A percentile compares a stretch with the other conserved stretches of the same genome.
These are phyloP conservation scores for Kandelia obovata DNA, from an alignment of 345 rosid species.

Conservation along the genomic window DNA sequence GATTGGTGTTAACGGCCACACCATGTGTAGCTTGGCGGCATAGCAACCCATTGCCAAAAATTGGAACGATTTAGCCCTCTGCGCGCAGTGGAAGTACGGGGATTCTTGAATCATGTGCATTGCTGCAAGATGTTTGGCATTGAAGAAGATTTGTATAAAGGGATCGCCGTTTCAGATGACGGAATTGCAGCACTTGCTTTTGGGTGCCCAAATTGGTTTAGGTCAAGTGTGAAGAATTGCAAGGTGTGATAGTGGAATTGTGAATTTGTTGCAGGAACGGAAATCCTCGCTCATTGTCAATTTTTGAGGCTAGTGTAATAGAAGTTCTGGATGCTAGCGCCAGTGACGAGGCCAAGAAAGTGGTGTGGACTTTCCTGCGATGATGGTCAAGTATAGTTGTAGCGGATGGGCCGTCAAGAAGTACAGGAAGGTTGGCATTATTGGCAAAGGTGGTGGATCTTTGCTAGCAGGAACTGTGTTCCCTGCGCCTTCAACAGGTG, in stretches of 20 bases:
- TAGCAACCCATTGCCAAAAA: slow-evolving; percentile 58
- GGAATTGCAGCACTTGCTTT: slow-evolving; percentile 63
- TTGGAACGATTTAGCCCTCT: slow-evolving; percentile 76
- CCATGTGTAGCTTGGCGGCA: slow-evolving; percentile 40
- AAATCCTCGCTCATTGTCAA: slow-evolving; percentile 55
- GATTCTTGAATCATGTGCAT: slow-evolving; percentile 66
- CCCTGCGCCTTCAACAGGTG: slow-evolving; percentile 55
- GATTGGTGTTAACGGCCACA: slow-evolving; percentile 72
- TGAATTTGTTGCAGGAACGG: slow-evolving; percentile 49
- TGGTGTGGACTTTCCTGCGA: slow-evolving; percentile 30
- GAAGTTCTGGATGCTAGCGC: slow-evolving; percentile 33
- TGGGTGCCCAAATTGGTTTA: slow-evolving; percentile 77
- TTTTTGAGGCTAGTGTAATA: slow-evolving; percentile 51
- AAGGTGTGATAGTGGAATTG: slow-evolving; percentile 48
- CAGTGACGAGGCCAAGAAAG: slow-evolving; percentile 41
- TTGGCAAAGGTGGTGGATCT: slow-evolving; percentile 54
- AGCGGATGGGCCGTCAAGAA: slow-evolving; percentile 31
- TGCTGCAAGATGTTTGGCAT: slow-evolving; percentile 54
- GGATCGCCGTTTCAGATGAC: slow-evolving; percentile 54
- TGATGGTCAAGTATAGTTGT: slow-evolving; percentile 31
- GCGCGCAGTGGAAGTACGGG: slow-evolving; percentile 63
- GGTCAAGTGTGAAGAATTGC: slow-evolving; percentile 82
- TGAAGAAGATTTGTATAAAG: slow-evolving; percentile 81
- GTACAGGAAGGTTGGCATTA: slow-evolving; percentile 48
- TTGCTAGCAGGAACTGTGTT: slow-evolving; percentile 51